Percentiles rank a stretch among this genome's conserved stretches.
These are phyloP conservation scores for Hypoxylon cercidicola DNA, from an alignment of 495 filamentous ascomycete species.

Conservation along the genomic window DNA sequence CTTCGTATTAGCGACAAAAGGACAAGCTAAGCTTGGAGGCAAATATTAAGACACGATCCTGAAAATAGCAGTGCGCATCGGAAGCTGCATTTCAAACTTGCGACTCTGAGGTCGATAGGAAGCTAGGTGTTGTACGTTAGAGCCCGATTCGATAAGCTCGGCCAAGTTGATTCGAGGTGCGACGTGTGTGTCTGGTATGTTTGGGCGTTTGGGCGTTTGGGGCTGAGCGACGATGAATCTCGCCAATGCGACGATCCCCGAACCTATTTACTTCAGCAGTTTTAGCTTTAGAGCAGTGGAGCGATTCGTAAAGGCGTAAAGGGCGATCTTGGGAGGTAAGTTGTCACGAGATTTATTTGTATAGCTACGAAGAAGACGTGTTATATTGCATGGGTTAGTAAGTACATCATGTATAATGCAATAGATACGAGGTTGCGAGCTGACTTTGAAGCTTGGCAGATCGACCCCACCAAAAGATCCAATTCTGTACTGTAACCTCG, in stretches of 20 bases:
- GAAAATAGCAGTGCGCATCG: slow-evolving; percentile 4
- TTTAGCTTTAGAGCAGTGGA: slow-evolving; percentile 21
- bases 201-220: slow-evolving; percentile 20
- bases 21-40: neutral
- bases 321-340: slow-evolving; percentile 2
- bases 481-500: neutral
- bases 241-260: slow-evolving; percentile 26
- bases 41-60: slow-evolving; percentile 30
- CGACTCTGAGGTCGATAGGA: slow-evolving; percentile 6
- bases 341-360: slow-evolving; percentile 9
- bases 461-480: slow-evolving; percentile 27
- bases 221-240: slow-evolving; percentile 38
- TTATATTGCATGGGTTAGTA: slow-evolving; percentile 28
- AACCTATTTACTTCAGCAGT: slow-evolving; percentile 4
- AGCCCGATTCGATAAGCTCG: neutral
- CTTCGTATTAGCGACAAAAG: neutral
- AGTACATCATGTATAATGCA: neutral
- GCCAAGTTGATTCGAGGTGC: slow-evolving; percentile 13
- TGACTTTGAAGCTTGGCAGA: slow-evolving; percentile 24
- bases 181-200: too few relatives aligned
- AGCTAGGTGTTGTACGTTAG: neutral
- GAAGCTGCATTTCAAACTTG: slow-evolving; percentile 35
- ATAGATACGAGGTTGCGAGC: neutral
- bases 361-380: slow-evolving; percentile 33
- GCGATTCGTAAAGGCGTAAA: too few relatives aligned